Conservation (phyloP, 139 green algal species). For the Desmodesmus armatus region DNA sequence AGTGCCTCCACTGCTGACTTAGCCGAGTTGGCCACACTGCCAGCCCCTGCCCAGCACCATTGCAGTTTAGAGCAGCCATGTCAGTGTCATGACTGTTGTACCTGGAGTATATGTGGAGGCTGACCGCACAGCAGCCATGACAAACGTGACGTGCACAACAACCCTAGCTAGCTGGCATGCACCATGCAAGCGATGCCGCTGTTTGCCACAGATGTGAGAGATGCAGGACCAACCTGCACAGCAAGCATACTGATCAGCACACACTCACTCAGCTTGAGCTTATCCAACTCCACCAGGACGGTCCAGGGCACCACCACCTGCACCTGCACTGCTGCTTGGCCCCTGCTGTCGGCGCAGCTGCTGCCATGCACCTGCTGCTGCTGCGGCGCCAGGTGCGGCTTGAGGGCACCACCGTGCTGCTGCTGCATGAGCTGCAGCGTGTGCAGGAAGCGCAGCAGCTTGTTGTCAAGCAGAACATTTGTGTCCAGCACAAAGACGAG, state of each 20-base stretch:
- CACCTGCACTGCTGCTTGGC: neutral
- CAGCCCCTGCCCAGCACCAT: too few species aligned
- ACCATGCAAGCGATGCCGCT: too few species aligned
- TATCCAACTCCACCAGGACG: conserved; percentile 36
- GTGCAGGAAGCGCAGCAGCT: neutral
- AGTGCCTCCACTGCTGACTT: too few species aligned
- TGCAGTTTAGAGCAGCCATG: too few species aligned
- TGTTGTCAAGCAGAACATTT: conserved; percentile 8
- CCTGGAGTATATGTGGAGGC: too few species aligned
- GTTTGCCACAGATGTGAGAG: too few species aligned
- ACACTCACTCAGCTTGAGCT: conserved; percentile 18
- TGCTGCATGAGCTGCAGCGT: neutral
- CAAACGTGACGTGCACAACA: too few species aligned
- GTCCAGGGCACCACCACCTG: conserved; percentile 28
- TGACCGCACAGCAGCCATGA: neutral
- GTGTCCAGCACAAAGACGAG: conserved; percentile 32
- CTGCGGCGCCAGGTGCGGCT: neutral
- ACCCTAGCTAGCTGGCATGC: too few species aligned
- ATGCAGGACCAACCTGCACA: too few species aligned
- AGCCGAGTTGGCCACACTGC: too few species aligned
- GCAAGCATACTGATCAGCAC: too few species aligned
- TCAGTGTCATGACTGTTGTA: too few species aligned
- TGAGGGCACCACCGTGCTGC: neutral
- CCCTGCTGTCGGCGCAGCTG: neutral
- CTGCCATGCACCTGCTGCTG: conserved; percentile 3